Conservation (phyloP, 2,329 filamentous ascomycete genomes). For the Xylariomycetidae sp. region DNA sequence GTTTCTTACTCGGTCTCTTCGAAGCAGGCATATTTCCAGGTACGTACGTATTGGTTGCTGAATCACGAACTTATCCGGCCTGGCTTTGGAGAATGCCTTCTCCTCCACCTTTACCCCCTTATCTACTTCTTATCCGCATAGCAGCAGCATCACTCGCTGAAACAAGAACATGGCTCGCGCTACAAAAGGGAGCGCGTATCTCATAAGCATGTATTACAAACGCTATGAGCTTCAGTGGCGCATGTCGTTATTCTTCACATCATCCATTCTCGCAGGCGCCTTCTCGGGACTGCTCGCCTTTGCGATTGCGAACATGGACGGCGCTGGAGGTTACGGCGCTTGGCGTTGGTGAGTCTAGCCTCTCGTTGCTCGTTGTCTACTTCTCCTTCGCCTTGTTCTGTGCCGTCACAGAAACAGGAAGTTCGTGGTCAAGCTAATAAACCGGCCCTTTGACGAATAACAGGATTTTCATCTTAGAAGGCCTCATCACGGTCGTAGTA, state of each 20-base stretch:
- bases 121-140: no score
- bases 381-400: no score
- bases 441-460: no score
- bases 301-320: conserved; percentile 47
- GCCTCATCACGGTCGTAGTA: conserved; percentile 38
- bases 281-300: conserved; percentile 48
- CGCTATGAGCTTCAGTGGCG: conserved; percentile 15
- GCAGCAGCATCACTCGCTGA: no score
- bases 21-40: conserved; percentile 19
- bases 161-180: no score
- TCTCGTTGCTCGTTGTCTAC: no score
- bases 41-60: conserved; percentile 4
- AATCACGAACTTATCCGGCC: no score
- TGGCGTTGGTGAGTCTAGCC: conserved; percentile 31
- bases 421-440: no score
- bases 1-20: conserved; percentile 17
- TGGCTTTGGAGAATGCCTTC: no score
- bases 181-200: conserved; percentile 15
- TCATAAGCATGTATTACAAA: conserved; percentile 21
- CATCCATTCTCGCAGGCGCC: conserved; percentile 38
- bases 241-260: conserved; percentile 15
- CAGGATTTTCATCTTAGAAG: conserved; percentile 47
- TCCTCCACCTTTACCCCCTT: no score
- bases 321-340: conserved; percentile 38
- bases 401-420: no score